Conservation (phyloP, 1,139 yeast species). For the Suhomyces chickasaworum region DNA sequence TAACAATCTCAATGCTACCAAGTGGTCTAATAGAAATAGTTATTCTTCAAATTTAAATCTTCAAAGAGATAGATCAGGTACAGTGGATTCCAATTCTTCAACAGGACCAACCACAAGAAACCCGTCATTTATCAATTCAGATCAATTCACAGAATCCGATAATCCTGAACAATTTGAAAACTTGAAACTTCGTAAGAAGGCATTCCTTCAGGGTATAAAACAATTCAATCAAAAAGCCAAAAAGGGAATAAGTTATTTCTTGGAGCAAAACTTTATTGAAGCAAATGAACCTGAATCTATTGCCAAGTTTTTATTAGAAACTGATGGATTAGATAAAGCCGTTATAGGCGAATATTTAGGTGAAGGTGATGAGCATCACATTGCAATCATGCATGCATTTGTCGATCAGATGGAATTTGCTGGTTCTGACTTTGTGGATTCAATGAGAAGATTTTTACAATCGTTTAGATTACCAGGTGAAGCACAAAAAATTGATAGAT, state of each 20-base stretch:
- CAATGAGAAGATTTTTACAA: constrained; percentile 82
- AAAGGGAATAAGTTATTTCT: constrained; percentile 66
- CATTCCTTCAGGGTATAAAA: constrained; percentile 72
- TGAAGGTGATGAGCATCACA: constrained; percentile 78
- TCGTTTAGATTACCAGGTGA: constrained; percentile 95
- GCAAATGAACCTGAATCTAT: constrained; percentile 64
- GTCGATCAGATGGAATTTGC: constrained; percentile 85
- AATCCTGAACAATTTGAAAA: constrained; percentile 86
- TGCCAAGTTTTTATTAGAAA: constrained; percentile 71
- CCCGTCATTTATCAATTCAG: constrained; percentile 35
- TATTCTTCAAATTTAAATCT: constrained; percentile 24
- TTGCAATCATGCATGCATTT: constrained; percentile 89
- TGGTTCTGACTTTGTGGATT: constrained; percentile 72
- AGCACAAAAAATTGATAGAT: constrained; percentile 95
- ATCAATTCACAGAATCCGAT: constrained; percentile 47
- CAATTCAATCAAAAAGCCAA: constrained; percentile 86
- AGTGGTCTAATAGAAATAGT: constrained; percentile 11
- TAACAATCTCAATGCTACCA: constrained; percentile 9
- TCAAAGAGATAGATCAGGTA: constrained; percentile 41
- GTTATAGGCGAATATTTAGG: constrained; percentile 91
- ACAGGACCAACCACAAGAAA: constrained; percentile 34
- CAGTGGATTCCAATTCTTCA: constrained; percentile 42
- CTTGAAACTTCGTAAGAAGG: constrained; percentile 80
- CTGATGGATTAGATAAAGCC: constrained; percentile 83
- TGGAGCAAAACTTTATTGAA: constrained; percentile 63